These are phyloP conservation scores for Neonectria ditissima DNA, from an alignment of 2,329 filamentous ascomycete genomes.

Conservation along the genomic window DNA sequence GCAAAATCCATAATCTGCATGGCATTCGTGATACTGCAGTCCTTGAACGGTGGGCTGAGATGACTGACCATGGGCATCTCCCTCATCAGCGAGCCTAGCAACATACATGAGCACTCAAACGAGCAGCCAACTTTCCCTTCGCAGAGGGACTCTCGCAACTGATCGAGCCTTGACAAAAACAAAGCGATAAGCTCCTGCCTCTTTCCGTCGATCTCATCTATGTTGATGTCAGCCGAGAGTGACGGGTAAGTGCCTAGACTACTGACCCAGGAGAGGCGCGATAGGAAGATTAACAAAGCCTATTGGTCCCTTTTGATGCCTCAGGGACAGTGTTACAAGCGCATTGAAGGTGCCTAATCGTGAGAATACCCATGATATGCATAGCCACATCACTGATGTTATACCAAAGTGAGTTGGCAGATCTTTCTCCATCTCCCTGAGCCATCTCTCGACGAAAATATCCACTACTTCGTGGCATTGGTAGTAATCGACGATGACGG, in stretches of 20 bases:
- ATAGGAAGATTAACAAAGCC: not conserved
- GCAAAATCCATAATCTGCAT: no score
- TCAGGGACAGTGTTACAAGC: not conserved
- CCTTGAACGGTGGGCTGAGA: no score
- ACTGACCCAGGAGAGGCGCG: not conserved
- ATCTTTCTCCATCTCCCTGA: no score
- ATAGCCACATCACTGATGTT: no score
- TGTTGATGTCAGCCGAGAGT: not conserved
- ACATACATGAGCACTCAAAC: no score
- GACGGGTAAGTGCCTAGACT: not conserved
- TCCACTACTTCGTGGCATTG: no score
- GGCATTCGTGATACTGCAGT: no score
- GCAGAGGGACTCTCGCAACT: not conserved
- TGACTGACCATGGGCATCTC: no score
- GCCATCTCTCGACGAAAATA: no score
- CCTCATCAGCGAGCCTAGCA: no score
- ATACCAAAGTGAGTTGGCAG: no score
- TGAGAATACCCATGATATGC: constrained; percentile 8
- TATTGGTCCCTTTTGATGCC: not conserved
- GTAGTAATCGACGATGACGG: no score
- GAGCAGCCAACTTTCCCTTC: not conserved
- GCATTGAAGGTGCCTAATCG: not conserved
- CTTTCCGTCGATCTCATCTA: constrained; percentile 8
- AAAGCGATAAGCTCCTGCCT: not conserved
- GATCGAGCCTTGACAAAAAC: not conserved